A percentile compares a stretch with the other conserved stretches of the same genome.
phyloP scores from a whole-genome alignment of 1,139 yeast genomes.

The Blastobotrys capitulatus region DNA sequence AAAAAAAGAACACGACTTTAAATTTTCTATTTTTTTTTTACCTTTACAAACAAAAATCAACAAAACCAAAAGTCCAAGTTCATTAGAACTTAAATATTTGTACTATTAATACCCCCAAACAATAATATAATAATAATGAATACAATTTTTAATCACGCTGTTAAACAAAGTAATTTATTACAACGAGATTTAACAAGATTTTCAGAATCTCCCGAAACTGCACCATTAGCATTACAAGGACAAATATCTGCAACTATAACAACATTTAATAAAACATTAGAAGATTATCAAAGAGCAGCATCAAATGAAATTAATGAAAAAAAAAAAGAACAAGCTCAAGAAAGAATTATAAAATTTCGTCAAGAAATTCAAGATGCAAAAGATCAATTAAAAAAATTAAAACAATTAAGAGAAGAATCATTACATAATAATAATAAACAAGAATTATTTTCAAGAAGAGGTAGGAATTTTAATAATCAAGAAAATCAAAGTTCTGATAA shows the following conservation, averaged over 20 bases:
- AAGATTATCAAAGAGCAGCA: constrained; percentile 65
- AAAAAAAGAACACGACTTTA: too few relatives aligned
- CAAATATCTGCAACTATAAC: constrained; percentile 80
- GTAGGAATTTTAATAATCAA: too few relatives aligned
- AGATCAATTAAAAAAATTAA: constrained; percentile 56
- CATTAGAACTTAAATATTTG: too few relatives aligned
- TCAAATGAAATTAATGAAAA: constrained; percentile 55
- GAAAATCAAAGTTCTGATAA: constrained; percentile 39
- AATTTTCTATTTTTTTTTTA: too few relatives aligned
- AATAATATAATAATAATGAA: too few relatives aligned
- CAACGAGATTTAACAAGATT: constrained; percentile 63
- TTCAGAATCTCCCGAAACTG: constrained; percentile 58
- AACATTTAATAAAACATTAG: constrained; percentile 67
- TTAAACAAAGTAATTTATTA: constrained; percentile 73
- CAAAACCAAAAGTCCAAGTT: too few relatives aligned
- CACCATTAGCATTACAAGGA: constrained; percentile 75
- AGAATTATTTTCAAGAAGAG: constrained; percentile 58
- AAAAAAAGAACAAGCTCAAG: constrained; percentile 56
- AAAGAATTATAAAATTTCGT: constrained; percentile 56
- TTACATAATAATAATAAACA: constrained; percentile 45
- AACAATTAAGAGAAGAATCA: constrained; percentile 57
- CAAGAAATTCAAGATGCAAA: constrained; percentile 53
- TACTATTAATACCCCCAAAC: too few relatives aligned
- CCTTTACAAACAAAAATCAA: too few relatives aligned
- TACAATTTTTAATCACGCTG: constrained; percentile 81